Evolutionary conservation across 495 filamentous ascomycete species (phyloP).

Genomic region (Penicillium cinerascens): DNA sequence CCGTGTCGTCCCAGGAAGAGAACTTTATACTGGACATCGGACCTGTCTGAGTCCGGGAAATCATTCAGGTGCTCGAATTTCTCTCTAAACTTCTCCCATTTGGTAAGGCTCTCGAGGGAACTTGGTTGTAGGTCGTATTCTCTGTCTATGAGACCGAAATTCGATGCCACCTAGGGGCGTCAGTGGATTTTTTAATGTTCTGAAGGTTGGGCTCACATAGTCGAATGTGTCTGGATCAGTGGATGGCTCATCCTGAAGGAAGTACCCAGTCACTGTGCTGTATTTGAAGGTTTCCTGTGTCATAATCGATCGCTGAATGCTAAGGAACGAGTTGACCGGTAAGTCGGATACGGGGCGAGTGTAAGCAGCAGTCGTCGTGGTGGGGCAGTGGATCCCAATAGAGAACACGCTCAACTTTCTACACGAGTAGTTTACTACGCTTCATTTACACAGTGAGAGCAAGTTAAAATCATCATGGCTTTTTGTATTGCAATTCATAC

Average conservation of each 20-base stretch:
- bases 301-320: not conserved
- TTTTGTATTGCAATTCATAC: not conserved
- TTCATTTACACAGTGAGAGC: not conserved
- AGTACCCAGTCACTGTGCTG: constrained; percentile 61
- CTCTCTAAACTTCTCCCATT: constrained; percentile 63
- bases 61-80: constrained; percentile 54
- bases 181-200: constrained; percentile 1
- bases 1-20: constrained; percentile 71
- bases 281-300: constrained; percentile 20
- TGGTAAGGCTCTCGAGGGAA: constrained; percentile 35
- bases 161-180: constrained; percentile 37
- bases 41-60: constrained; percentile 30
- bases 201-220: constrained; percentile 49
- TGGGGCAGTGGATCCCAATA: not conserved
- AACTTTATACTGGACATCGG: constrained; percentile 54
- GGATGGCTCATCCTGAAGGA: constrained; percentile 64
- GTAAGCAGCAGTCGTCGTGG: not conserved
- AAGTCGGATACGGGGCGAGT: not conserved
- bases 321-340: not conserved
- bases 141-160: constrained; percentile 63
- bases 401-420: not conserved
- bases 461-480: not conserved
- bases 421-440: not conserved
- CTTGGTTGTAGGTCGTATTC: constrained; percentile 45
- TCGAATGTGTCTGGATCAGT: constrained; percentile 66